A percentile compares a stretch with the other conserved stretches of the same genome.
These are phyloP conservation scores for Barbatosphaeria neglecta DNA, from an alignment of 495 filamentous ascomycete species.

Conservation along the genomic window DNA sequence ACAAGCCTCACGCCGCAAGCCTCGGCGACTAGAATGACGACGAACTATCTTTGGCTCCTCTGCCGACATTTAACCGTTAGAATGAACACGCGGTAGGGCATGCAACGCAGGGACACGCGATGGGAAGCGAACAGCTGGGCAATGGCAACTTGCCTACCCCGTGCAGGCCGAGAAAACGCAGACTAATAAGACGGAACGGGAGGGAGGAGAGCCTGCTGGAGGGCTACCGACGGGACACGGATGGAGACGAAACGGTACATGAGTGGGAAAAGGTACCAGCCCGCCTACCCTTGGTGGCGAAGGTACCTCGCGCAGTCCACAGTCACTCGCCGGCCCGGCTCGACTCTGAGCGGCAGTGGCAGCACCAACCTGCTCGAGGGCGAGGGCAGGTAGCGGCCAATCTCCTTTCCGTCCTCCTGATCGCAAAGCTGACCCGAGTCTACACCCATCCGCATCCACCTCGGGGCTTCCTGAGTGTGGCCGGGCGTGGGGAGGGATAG, in stretches of 20 bases:
- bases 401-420: too few relatives aligned
- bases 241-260: not conserved
- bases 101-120: not conserved
- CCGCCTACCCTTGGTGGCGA: not conserved
- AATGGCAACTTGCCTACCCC: not conserved
- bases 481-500: slow-evolving; percentile 16
- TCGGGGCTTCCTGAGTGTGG: slow-evolving; percentile 16
- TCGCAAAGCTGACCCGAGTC: too few relatives aligned
- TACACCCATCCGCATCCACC: too few relatives aligned
- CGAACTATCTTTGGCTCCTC: not conserved
- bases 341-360: too few relatives aligned
- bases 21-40: not conserved
- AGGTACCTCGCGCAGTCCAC: too few relatives aligned
- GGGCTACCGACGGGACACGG: not conserved
- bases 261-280: not conserved
- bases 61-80: slow-evolving; percentile 2
- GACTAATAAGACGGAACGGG: not conserved
- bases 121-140: not conserved
- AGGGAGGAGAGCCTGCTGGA: too few relatives aligned
- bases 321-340: too few relatives aligned
- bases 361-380: too few relatives aligned
- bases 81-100: slow-evolving; percentile 1
- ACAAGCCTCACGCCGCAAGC: not conserved
- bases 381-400: too few relatives aligned
- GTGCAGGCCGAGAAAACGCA: not conserved